Evolutionary conservation across 805 yeast species (phyloP).

Genomic region (Wickerhamomyces strasburgensis): DNA sequence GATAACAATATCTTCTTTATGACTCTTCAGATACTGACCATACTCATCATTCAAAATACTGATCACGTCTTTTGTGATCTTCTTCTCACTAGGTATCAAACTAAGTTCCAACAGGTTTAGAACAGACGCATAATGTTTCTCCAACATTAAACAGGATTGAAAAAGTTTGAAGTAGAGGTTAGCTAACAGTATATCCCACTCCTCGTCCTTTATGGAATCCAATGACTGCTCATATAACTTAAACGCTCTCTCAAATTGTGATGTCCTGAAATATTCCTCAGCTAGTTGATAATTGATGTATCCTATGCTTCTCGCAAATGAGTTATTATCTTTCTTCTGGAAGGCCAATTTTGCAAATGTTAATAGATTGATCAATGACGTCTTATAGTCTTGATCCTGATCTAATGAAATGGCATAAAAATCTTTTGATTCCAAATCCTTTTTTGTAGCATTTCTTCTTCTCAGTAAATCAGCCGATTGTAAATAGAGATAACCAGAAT

Average conservation of each 20-base stretch:
- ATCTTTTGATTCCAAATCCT: constrained; percentile 12
- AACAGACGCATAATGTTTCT: constrained; percentile 29
- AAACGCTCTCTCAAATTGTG: constrained; percentile 37
- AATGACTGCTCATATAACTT: constrained; percentile 36
- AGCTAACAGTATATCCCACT: constrained; percentile 35
- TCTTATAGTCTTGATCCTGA: constrained; percentile 5
- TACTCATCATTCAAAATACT: constrained; percentile 1
- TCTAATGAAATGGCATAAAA: constrained; percentile 6
- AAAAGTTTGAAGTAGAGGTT: constrained; percentile 33
- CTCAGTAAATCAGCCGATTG: constrained; percentile 32
- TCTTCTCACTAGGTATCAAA: constrained; percentile 17
- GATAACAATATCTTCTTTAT: constrained; percentile 13
- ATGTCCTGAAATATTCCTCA: constrained; percentile 34
- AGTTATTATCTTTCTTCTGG: constrained; percentile 29
- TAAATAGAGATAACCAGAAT: constrained; percentile 38
- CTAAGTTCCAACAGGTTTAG: constrained; percentile 30
- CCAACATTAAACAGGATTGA: constrained; percentile 32
- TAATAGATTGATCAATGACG: constrained; percentile 26
- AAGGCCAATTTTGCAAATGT: constrained; percentile 34
- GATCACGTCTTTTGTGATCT: not conserved
- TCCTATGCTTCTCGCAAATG: constrained; percentile 35
- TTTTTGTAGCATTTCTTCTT: constrained; percentile 14
- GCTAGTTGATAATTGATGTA: constrained; percentile 48
- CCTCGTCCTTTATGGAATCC: constrained; percentile 33
- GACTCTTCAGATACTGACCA: constrained; percentile 3